These are phyloP conservation scores for Penicillium palitans DNA, from an alignment of 2,329 filamentous ascomycete genomes.

Conservation along the genomic window DNA sequence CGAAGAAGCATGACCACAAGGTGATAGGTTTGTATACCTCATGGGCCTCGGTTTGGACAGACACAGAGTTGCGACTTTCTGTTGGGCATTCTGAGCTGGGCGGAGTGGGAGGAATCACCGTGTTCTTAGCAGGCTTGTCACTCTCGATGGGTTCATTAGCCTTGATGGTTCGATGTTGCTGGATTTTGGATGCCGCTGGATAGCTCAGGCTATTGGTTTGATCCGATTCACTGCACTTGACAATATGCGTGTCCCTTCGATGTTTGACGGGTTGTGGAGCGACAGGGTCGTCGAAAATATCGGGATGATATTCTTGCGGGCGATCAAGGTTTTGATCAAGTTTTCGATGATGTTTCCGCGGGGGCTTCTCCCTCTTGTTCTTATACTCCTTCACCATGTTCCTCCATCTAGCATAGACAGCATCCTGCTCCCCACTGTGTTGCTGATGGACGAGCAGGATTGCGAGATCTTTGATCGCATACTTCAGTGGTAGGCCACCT, in stretches of 20 bases:
- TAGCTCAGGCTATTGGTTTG: background rate
- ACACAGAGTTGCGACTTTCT: background rate
- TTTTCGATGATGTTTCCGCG: background rate
- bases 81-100: no score
- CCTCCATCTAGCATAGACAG: background rate
- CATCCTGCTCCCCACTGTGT: background rate
- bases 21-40: background rate
- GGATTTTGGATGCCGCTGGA: background rate
- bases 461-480: background rate
- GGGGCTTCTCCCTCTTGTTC: background rate
- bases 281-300: background rate
- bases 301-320: background rate
- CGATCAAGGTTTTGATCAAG: background rate
- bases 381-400: background rate
- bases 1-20: background rate
- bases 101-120: background rate
- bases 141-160: background rate
- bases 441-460: background rate
- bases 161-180: background rate
- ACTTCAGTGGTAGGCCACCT: background rate
- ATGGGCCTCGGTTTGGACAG: background rate
- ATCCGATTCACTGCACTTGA: background rate
- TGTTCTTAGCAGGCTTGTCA: no score
- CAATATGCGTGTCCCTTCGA: background rate
- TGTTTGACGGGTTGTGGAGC: background rate